These are phyloP conservation scores for Trichoderma asperelloides DNA, from an alignment of 495 filamentous ascomycete species.

Conservation along the genomic window DNA sequence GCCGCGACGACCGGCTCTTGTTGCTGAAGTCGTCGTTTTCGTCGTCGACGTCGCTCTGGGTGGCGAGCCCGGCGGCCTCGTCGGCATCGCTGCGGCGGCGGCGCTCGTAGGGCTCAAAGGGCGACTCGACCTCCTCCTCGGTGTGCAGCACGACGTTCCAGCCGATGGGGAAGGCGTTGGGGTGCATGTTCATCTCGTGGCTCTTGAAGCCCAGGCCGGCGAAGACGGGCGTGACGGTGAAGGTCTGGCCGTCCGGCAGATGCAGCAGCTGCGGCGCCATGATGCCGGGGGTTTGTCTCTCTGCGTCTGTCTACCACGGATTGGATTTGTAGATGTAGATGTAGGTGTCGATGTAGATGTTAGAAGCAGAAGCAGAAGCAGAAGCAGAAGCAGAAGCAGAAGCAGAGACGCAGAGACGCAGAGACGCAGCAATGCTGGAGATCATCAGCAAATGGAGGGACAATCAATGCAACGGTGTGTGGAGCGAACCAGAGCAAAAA, in stretches of 20 bases:
- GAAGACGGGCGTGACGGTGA: conserved; percentile 75
- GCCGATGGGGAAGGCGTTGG: conserved; percentile 66
- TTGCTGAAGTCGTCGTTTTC: conserved; percentile 13
- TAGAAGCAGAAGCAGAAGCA: no score
- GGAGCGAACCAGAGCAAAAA: not conserved
- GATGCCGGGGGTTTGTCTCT: no score
- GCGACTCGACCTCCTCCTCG: conserved; percentile 28
- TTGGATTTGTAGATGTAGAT: no score
- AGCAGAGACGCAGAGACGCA: not conserved
- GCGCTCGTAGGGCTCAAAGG: not conserved
- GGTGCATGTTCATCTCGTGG: conserved; percentile 57
- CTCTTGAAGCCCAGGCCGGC: conserved; percentile 82
- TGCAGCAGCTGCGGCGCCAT: conserved; percentile 43
- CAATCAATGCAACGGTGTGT: not conserved
- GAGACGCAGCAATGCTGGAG: not conserved
- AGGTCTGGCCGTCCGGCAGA: conserved; percentile 78
- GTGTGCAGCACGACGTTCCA: conserved; percentile 82
- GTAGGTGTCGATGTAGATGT: no score
- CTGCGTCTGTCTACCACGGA: not conserved
- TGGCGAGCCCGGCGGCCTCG: conserved; percentile 18
- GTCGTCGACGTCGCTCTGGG: conserved; percentile 24
- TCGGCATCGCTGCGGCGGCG: not conserved
- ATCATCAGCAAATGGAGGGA: not conserved
- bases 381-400: not conserved
- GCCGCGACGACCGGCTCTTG: not conserved